Evolutionary conservation across 208 protist species (phyloP), one percentile per base, ranked within the genome.

Genomic region (Lotmaria passim): DNA sequence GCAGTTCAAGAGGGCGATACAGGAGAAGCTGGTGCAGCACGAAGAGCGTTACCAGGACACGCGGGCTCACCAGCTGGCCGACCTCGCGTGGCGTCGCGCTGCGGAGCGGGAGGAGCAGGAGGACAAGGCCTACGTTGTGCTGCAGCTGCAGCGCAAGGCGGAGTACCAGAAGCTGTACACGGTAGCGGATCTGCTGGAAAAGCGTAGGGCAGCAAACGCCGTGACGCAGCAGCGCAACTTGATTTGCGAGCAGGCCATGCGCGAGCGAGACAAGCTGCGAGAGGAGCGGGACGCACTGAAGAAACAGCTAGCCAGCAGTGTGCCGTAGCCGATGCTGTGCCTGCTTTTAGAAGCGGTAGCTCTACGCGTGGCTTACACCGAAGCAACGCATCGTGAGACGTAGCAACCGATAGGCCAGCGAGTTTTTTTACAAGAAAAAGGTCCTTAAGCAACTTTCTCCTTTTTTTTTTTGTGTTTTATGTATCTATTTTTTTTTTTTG

Each of bases 121-220:
- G 47, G 58, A 55, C 23, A 93, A 90, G 68, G 57, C 77, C 14
- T 92, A 85, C 61, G 78, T 75, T 0, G 82, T 94, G 30, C 58
- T 79, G 41, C 82, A 87, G 69, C 79, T 82, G 48, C 82, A 89
- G 50, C 88, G 88, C 31, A 64, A 86, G 55, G 63, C 79, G 15
- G 89, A 94, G 74, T 96, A 90, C 72, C 50, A 65, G 3, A 96
- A 94, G 62, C 74, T 96, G 21, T 58, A 79, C 62, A 87, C 64
- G 41, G 79, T 93, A 3, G 70, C 78, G 5, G 73, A 86, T 19
- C 83, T 96, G 21, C 33, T 93, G 14, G 80, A 86, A 53, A 93
- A 92, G 67, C 78, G 75, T 17, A 75, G 78, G 41, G 82, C 75
- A 21, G 86, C 89, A 7, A 70, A 85, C 21, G 51, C 74, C 1